phyloP scores from a whole-genome alignment of 2,329 filamentous ascomycete species.

The Trichoderma cornu-damae region DNA sequence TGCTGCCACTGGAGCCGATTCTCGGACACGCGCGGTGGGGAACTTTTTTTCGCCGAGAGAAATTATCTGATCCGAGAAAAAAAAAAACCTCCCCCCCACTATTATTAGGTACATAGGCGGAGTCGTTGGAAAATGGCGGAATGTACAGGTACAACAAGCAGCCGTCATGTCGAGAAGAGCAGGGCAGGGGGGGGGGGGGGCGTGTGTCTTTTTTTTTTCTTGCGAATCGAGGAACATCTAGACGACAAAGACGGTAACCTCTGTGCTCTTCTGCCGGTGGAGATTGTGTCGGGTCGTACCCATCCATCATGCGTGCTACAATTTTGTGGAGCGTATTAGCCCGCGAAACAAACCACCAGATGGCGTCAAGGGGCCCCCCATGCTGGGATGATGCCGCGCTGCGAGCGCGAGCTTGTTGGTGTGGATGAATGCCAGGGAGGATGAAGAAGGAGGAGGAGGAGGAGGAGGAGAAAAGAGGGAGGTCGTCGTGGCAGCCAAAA shows the following conservation, averaged over 20 bases:
- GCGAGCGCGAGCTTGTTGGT: not conserved
- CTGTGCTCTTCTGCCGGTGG: not conserved
- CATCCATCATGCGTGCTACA: too few relatives aligned
- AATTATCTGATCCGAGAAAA: constrained; percentile 36
- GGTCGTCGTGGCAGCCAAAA: not conserved
- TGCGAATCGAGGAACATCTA: not conserved
- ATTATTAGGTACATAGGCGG: too few relatives aligned
- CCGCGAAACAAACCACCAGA: constrained; percentile 2
- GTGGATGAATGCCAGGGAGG: not conserved
- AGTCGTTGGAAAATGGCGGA: not conserved
- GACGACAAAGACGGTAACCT: constrained; percentile 2
- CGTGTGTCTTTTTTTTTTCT: constrained; percentile 11
- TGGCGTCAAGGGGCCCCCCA: not conserved
- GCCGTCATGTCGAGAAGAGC: not conserved
- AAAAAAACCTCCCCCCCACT: too few relatives aligned
- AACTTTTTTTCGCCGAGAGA: constrained; percentile 21
- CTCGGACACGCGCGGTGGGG: constrained; percentile 9
- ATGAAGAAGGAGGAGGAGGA: not conserved
- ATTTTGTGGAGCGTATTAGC: constrained; percentile 11
- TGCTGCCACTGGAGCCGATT: constrained; percentile 2
- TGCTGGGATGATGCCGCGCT: not conserved
- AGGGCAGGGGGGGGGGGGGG: not conserved
- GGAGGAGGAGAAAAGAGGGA: not conserved
- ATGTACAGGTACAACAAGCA: constrained; percentile 15
- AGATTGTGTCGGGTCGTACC: constrained; percentile 6